phyloP scores from a whole-genome alignment of 2,329 filamentous ascomycete genomes.

The Colletotrichum theobromicola region DNA sequence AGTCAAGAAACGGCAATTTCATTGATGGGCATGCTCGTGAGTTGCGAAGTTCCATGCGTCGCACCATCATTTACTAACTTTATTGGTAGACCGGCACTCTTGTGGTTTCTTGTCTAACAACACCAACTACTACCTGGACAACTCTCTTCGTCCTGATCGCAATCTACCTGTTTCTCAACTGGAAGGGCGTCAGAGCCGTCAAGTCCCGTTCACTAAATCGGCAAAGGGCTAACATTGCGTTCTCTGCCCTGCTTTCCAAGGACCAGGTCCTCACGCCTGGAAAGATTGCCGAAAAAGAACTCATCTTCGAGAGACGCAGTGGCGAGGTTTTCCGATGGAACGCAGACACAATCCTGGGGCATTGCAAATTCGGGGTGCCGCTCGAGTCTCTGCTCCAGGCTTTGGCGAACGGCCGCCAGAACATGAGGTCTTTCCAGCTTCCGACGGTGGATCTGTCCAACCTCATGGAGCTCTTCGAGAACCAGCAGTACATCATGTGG shows the following conservation, averaged over 20 bases:
- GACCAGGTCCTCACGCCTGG: not conserved
- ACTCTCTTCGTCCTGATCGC: not conserved
- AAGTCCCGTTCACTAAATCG: conserved; percentile 9
- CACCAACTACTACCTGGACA: not conserved
- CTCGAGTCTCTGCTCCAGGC: not conserved
- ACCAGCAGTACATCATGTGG: conserved; percentile 9
- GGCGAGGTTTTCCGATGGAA: conserved; percentile 14
- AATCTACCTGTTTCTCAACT: conserved; percentile 8
- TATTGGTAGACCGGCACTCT: not conserved
- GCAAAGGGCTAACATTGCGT: conserved; percentile 11
- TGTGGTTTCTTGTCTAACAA: not conserved
- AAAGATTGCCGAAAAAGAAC: not conserved
- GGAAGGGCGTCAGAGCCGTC: conserved; percentile 15
- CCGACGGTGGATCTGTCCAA: not conserved
- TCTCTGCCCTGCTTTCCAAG: not conserved
- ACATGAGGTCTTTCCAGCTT: not conserved
- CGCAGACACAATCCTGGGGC: not conserved
- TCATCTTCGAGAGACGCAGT: conserved; percentile 6
- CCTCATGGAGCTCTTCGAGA: not conserved
- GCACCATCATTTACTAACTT: not conserved
- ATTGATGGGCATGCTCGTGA: conserved; percentile 15
- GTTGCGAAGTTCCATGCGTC: not conserved
- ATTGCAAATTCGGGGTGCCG: conserved; percentile 10
- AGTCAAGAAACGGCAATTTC: conserved; percentile 19
- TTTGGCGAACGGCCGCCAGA: not conserved